These are phyloP conservation scores for Esteya vermicola DNA, from an alignment of 2,329 filamentous ascomycete species.

Conservation along the genomic window DNA sequence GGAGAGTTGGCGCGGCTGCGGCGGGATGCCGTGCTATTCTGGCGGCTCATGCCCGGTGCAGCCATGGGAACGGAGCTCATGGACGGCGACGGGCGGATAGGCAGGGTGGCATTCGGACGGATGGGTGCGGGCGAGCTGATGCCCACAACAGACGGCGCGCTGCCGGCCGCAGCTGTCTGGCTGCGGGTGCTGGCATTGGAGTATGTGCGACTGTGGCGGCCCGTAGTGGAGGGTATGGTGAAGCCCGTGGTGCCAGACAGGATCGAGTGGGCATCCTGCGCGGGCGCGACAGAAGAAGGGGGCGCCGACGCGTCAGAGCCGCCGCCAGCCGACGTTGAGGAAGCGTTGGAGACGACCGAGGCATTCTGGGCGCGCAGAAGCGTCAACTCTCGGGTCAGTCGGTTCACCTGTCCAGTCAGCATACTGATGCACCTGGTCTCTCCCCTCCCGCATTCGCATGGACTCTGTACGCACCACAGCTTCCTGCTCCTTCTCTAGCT, in stretches of 20 bases:
- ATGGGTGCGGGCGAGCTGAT: conserved; percentile 29
- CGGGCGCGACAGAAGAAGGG: neutral
- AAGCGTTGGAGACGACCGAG: conserved; percentile 51
- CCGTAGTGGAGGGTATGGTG: conserved; percentile 36
- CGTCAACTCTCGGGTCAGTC: conserved; percentile 76
- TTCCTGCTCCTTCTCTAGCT: conserved; percentile 92
- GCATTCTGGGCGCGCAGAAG: conserved; percentile 63
- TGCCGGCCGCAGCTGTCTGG: conserved; percentile 27
- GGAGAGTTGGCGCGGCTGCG: conserved; percentile 37
- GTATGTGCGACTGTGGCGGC: conserved; percentile 40
- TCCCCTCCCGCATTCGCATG: too few relatives aligned
- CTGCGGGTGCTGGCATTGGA: conserved; percentile 42
- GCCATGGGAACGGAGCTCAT: conserved; percentile 18
- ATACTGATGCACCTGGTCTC: neutral
- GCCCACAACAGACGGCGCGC: conserved; percentile 24
- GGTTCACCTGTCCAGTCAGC: conserved; percentile 57
- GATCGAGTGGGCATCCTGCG: conserved; percentile 28
- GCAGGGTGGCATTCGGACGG: conserved; percentile 15
- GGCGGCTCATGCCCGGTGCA: conserved; percentile 31
- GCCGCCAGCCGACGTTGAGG: conserved; percentile 42
- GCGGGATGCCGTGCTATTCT: conserved; percentile 40
- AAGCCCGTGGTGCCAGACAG: conserved; percentile 43
- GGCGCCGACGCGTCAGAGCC: conserved; percentile 3
- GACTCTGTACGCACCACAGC: conserved; percentile 56
- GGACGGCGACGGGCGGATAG: conserved; percentile 24